Percentiles rank a stretch among this genome's conserved stretches.
These are phyloP conservation scores for Ophiostoma montium DNA, from an alignment of 2,329 filamentous ascomycete genomes.

Conservation along the genomic window DNA sequence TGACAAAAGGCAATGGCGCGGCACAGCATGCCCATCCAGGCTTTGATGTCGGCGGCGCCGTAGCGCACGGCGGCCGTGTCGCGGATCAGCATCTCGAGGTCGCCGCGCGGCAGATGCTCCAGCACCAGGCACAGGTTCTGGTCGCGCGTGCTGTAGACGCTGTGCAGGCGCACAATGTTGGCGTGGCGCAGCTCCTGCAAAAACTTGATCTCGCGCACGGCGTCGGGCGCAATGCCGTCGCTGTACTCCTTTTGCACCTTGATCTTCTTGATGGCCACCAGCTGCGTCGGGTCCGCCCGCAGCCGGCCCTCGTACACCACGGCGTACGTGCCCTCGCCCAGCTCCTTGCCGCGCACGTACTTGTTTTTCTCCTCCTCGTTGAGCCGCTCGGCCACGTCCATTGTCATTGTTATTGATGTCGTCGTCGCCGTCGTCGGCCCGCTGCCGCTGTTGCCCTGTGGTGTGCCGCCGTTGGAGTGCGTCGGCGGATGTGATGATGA, in stretches of 20 bases:
- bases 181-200: constrained; percentile 88
- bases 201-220: constrained; percentile 89
- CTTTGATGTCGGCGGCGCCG: constrained; percentile 81
- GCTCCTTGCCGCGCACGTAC: constrained; percentile 74
- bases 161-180: constrained; percentile 85
- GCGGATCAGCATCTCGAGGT: constrained; percentile 87
- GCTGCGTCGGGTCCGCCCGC: constrained; percentile 51
- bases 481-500: constrained; percentile 8
- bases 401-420: constrained; percentile 16
- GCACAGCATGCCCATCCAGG: constrained; percentile 96
- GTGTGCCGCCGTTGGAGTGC: constrained; percentile 5
- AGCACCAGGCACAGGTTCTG: constrained; percentile 94
- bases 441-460: neutral
- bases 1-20: constrained; percentile 95
- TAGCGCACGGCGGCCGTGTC: constrained; percentile 69
- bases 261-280: constrained; percentile 90
- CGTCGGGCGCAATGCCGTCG: constrained; percentile 87
- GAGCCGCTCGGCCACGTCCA: constrained; percentile 62
- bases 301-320: constrained; percentile 85
- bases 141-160: constrained; percentile 90
- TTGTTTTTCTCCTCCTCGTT: constrained; percentile 73
- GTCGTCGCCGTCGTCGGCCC: neutral
- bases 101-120: constrained; percentile 84
- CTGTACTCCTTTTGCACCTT: constrained; percentile 74
- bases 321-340: constrained; percentile 95